These are phyloP conservation scores for Myrmaecium sp. DNA, from an alignment of 2,329 filamentous ascomycete species.

Conservation along the genomic window DNA sequence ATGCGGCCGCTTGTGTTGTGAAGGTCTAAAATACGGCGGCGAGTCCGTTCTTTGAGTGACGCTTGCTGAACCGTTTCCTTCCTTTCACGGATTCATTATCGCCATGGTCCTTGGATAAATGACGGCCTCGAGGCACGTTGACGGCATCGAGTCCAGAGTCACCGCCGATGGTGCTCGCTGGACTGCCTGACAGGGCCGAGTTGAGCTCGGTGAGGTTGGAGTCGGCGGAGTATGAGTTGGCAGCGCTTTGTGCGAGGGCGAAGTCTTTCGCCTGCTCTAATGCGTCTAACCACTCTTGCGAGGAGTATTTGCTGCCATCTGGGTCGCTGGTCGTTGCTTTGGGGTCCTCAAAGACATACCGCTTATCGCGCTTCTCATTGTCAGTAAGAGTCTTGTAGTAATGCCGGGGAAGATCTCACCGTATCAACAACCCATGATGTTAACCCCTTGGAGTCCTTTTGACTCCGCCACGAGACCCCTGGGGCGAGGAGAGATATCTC, in stretches of 20 bases:
- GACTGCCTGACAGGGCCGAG: slow-evolving; percentile 54
- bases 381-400: not conserved
- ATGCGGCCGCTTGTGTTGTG: not conserved
- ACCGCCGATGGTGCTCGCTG: slow-evolving; percentile 54
- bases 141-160: slow-evolving; percentile 24
- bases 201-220: slow-evolving; percentile 27
- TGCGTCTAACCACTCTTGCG: slow-evolving; percentile 83
- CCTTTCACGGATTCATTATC: slow-evolving; percentile 40
- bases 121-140: slow-evolving; percentile 35
- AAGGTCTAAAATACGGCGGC: slow-evolving; percentile 59
- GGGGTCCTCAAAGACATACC: slow-evolving; percentile 86
- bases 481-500: slow-evolving; percentile 70
- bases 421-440: slow-evolving; percentile 84
- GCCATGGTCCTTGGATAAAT: slow-evolving; percentile 28
- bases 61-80: slow-evolving; percentile 64
- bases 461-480: slow-evolving; percentile 63
- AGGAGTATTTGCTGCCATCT: slow-evolving; percentile 48
- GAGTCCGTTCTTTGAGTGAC: slow-evolving; percentile 87
- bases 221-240: slow-evolving; percentile 45
- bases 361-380: slow-evolving; percentile 56
- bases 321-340: slow-evolving; percentile 51
- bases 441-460: slow-evolving; percentile 73
- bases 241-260: slow-evolving; percentile 54
- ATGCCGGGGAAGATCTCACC: slow-evolving; percentile 39
- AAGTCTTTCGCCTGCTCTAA: slow-evolving; percentile 76